Base-by-base conservation (phyloP, 106 monocot genomes). In the Vanilla planifolia region DNA sequence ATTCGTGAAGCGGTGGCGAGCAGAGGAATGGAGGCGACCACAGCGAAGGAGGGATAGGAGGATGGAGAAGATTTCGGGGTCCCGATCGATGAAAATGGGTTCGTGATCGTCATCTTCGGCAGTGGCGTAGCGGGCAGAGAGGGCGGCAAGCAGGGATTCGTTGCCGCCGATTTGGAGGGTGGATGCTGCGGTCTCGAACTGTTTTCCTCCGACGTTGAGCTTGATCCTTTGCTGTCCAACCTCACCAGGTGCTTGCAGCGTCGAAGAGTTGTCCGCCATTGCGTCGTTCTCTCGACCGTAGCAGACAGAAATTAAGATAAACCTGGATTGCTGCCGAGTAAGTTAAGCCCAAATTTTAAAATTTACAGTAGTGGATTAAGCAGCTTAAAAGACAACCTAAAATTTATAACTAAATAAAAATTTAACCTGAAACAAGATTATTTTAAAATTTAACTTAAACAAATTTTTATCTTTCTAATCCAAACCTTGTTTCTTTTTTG, bases 121-220 rank as follows among this genome's bases (percentile, higher is more conserved):
- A 14, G 23, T 33, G 9, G 44, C 2, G 8, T 29, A n/a, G 25
- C 63, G 26, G 58, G 36, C 14, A 26, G 81, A 80, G 51, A 81
- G 79, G 63, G 81, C 77, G 20, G 71, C 51, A 19, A 80, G 79
- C 36, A 89, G 73, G 53, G 85, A 82, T 43, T 84, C 77, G 16
- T 77, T 60, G 1, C 80, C 89, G 67, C 40, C 84, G 51, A 71
- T 50, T 8, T 24, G 74, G 69, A 89, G 77, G 41, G 80, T 89
- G 32, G 74, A 55, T n/a, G 53, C 46, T 27, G 85, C 85, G 20
- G 89, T 82, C 64, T 89, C 66, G 77, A 94, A 94, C 41, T 77
- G 63, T 53, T 57, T 74, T 51, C 93, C 89, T 42, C 93, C 93
- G 43, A 94, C 85, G 85, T 94, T 85, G 61, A 94, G 77, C 70